phyloP scores from a whole-genome alignment of 345 rosid genomes.

The Populus euphratica region DNA sequence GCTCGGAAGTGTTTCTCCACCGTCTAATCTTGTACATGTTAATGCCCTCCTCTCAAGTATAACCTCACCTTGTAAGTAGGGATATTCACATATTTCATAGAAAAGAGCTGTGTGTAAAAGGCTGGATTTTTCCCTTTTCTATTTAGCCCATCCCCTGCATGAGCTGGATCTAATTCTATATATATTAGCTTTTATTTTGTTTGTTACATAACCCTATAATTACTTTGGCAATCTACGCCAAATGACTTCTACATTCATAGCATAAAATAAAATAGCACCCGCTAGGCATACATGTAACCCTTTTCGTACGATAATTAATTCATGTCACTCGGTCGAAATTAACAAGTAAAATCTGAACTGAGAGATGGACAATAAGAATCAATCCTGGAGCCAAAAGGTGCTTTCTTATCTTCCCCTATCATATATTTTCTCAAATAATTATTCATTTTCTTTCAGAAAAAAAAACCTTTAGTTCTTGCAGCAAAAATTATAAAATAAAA shows the following conservation, averaged over 20 bases:
- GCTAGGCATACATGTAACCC: no score
- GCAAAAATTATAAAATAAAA: no score
- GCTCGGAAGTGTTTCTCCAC: background rate
- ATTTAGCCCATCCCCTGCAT: no score
- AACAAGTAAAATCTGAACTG: background rate
- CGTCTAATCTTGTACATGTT: background rate
- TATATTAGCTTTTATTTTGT: no score
- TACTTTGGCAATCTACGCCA: background rate
- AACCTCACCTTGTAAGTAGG: background rate
- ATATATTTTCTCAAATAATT: background rate
- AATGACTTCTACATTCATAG: background rate
- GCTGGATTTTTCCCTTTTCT: background rate
- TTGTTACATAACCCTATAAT: background rate
- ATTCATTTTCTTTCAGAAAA: background rate
- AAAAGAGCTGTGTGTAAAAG: background rate
- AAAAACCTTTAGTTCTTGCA: no score
- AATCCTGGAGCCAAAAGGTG: background rate
- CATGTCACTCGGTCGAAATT: no score
- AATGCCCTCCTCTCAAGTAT: background rate
- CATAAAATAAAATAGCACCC: no score
- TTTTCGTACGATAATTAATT: no score
- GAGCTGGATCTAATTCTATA: no score
- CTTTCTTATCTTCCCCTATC: background rate
- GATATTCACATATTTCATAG: background rate
- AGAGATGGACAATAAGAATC: background rate